phyloP scores from a whole-genome alignment of 345 rosid species.

The Boechera divaricarpa region DNA sequence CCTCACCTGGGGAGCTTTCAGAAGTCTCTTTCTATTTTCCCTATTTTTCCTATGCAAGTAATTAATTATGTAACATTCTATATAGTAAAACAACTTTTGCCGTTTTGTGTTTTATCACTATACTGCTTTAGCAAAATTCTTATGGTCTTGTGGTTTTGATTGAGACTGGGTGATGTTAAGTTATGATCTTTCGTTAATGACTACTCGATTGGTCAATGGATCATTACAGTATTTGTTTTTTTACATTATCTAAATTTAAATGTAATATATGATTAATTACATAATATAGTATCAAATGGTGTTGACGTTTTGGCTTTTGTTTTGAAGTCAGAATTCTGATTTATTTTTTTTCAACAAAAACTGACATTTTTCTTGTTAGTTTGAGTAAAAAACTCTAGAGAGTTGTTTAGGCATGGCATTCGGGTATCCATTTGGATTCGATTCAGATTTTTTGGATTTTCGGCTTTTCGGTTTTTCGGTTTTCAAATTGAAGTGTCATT shows the following conservation, averaged over 20 bases:
- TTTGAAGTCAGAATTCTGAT: not conserved
- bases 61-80: conserved; percentile 6
- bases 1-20: conserved; percentile 47
- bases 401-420: too few relatives aligned
- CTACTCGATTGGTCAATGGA: conserved; percentile 42
- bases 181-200: conserved; percentile 47
- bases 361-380: not conserved
- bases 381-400: too few relatives aligned
- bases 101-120: conserved; percentile 36
- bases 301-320: not conserved
- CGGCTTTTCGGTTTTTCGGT: too few relatives aligned
- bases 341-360: not conserved
- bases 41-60: conserved; percentile 13
- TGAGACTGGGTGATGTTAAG: conserved; percentile 46
- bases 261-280: not conserved
- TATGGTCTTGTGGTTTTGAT: conserved; percentile 41
- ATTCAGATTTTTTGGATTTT: too few relatives aligned
- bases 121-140: conserved; percentile 35
- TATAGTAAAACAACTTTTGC: conserved; percentile 30
- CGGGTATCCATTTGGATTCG: too few relatives aligned
- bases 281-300: not conserved
- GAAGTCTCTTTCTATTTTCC: conserved; percentile 34
- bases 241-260: not conserved
- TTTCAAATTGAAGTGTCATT: too few relatives aligned
- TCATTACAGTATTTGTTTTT: conserved; percentile 1